phyloP scores from a whole-genome alignment of 176 grass and related monocot genomes.

The Themeda triandra region DNA sequence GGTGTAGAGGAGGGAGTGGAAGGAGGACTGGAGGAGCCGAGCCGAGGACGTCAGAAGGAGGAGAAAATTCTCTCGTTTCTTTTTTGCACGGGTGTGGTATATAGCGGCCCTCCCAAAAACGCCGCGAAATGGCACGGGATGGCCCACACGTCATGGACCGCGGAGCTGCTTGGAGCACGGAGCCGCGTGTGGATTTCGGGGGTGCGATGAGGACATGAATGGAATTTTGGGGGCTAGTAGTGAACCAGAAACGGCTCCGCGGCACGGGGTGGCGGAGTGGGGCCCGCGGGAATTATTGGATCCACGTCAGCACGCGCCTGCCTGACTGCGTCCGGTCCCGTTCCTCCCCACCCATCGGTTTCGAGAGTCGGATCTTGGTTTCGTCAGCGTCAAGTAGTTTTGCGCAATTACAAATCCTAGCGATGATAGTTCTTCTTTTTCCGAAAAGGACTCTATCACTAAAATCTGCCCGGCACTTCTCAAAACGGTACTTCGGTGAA shows the following conservation, averaged over 20 bases:
- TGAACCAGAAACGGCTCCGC: conserved; percentile 29
- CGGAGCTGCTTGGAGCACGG: not conserved
- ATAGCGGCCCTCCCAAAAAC: not conserved
- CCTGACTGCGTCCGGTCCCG: not conserved
- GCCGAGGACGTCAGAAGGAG: too few species aligned
- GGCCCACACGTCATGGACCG: conserved; percentile 5
- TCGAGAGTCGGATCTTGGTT: not conserved
- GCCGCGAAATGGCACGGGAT: not conserved
- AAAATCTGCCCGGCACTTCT: too few species aligned
- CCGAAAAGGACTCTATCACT: too few species aligned
- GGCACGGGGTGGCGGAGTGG: not conserved
- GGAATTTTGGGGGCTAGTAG: conserved; percentile 34
- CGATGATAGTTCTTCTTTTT: not conserved
- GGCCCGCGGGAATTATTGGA: conserved; percentile 35
- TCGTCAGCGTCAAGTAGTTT: not conserved
- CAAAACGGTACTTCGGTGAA: too few species aligned
- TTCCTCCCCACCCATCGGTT: not conserved
- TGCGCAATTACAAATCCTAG: not conserved
- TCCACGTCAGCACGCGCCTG: conserved; percentile 28
- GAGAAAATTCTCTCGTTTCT: conserved; percentile 5
- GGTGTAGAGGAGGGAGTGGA: not conserved
- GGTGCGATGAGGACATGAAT: not conserved
- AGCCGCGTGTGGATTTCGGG: not conserved
- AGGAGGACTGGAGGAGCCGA: not conserved
- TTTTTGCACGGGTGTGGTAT: conserved; percentile 14